phyloP scores from a whole-genome alignment of 352 stramenopile species.

The Elongisporangium anandrum region DNA sequence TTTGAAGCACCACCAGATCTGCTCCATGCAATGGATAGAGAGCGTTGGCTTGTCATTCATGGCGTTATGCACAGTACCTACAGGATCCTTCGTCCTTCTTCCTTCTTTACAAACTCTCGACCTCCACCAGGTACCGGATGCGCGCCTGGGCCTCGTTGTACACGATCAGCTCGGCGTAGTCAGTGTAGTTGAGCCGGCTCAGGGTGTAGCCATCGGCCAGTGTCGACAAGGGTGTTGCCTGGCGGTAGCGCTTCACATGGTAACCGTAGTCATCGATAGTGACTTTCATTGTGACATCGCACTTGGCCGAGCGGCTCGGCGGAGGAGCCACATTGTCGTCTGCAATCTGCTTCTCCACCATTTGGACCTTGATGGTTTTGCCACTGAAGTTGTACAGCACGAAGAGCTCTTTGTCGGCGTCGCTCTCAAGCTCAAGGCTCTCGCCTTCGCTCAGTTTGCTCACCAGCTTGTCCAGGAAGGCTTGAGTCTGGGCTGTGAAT shows the following conservation, averaged over 20 bases:
- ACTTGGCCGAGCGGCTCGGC: constrained; percentile 3
- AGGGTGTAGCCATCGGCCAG: constrained; percentile 18
- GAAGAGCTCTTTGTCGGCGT: constrained; percentile 28
- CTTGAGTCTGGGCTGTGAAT: constrained; percentile 26
- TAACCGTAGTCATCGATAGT: constrained; percentile 23
- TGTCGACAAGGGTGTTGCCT: constrained; percentile 15
- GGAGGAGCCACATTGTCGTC: constrained; percentile 1
- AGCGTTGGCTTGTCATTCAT: not conserved
- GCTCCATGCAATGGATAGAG: not conserved
- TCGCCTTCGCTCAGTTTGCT: constrained; percentile 39
- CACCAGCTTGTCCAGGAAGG: constrained; percentile 35
- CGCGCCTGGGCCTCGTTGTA: constrained; percentile 68
- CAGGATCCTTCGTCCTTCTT: not conserved
- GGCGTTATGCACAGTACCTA: not conserved
- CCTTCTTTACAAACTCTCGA: constrained; percentile 27
- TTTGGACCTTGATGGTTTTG: constrained; percentile 37
- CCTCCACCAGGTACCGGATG: constrained; percentile 76
- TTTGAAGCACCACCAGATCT: not conserved
- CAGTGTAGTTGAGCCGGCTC: constrained; percentile 4
- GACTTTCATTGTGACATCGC: constrained; percentile 11
- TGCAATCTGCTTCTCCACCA: constrained; percentile 22
- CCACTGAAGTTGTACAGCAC: constrained; percentile 19
- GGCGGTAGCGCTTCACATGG: constrained; percentile 49
- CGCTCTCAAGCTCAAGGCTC: constrained; percentile 25
- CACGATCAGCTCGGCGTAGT: constrained; percentile 70